phyloP scores from a whole-genome alignment of 2,329 filamentous ascomycete species.

The Diaporthe vexans region DNA sequence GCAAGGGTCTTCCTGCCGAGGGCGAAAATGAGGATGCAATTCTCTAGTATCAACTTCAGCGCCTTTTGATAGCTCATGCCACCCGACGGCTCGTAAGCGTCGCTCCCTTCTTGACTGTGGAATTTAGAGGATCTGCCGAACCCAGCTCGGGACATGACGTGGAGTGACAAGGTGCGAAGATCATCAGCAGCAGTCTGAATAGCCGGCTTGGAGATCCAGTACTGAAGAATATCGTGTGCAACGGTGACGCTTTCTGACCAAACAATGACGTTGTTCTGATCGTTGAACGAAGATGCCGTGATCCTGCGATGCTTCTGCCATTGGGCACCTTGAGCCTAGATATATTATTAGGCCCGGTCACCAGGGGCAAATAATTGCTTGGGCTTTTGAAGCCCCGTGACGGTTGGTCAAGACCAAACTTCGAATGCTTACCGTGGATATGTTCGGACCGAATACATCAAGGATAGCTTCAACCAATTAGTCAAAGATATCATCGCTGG shows the following conservation, averaged over 20 bases:
- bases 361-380: background rate
- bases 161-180: conserved; percentile 17
- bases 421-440: background rate
- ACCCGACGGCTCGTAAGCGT: background rate
- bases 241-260: conserved; percentile 21
- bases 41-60: conserved; percentile 48
- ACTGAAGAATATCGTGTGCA: conserved; percentile 3
- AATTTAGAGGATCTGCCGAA: conserved; percentile 36
- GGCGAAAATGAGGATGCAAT: conserved; percentile 49
- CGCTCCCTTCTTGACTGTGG: background rate
- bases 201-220: conserved; percentile 3
- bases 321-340: conserved; percentile 9
- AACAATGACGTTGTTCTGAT: conserved; percentile 30
- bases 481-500: background rate
- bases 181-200: conserved; percentile 23
- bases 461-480: conserved; percentile 10
- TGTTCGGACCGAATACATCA: conserved; percentile 30
- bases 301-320: conserved; percentile 31
- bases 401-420: background rate
- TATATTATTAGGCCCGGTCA: background rate
- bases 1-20: conserved; percentile 45
- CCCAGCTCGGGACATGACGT: conserved; percentile 34
- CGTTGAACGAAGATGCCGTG: conserved; percentile 28
- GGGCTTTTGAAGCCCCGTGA: background rate
- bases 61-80: conserved; percentile 47